Conservation (phyloP, 2,329 filamentous ascomycete species). For the Pochonia chlamydosporia region DNA sequence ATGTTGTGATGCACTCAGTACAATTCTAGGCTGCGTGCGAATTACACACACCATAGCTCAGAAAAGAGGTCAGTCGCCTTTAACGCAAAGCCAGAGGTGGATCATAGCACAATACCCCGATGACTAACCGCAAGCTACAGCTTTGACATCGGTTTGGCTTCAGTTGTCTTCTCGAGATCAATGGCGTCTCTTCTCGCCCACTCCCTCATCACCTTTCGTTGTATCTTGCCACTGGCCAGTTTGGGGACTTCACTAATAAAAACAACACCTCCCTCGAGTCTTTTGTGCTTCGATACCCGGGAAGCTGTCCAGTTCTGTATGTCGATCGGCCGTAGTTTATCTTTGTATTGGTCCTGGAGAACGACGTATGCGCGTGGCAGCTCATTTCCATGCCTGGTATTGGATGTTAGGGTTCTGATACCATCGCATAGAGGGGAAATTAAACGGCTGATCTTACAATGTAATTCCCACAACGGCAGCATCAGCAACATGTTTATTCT, state of each 20-base stretch:
- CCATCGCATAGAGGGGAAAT: no score
- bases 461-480: slow-evolving; percentile 49
- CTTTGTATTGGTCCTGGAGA: slow-evolving; percentile 39
- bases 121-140: not conserved
- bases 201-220: slow-evolving; percentile 48
- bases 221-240: slow-evolving; percentile 52
- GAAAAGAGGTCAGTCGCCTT: no score
- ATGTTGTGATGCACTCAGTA: no score
- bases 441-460: slow-evolving; percentile 23
- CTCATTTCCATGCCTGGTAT: slow-evolving; percentile 37
- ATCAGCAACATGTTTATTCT: slow-evolving; percentile 46
- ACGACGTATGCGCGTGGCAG: slow-evolving; percentile 48
- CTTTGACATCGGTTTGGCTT: not conserved
- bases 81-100: no score
- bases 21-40: no score
- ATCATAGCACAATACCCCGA: no score
- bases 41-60: no score
- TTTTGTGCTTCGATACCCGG: slow-evolving; percentile 46
- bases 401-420: not conserved
- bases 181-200: slow-evolving; percentile 49
- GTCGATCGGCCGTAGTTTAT: slow-evolving; percentile 41
- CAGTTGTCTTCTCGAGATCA: slow-evolving; percentile 16
- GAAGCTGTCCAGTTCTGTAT: slow-evolving; percentile 30
- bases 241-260: slow-evolving; percentile 54
- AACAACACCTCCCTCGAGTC: slow-evolving; percentile 43